Base-by-base conservation (phyloP, 2,329 filamentous ascomycete species). In the Grosmannia clavigera region DNA sequence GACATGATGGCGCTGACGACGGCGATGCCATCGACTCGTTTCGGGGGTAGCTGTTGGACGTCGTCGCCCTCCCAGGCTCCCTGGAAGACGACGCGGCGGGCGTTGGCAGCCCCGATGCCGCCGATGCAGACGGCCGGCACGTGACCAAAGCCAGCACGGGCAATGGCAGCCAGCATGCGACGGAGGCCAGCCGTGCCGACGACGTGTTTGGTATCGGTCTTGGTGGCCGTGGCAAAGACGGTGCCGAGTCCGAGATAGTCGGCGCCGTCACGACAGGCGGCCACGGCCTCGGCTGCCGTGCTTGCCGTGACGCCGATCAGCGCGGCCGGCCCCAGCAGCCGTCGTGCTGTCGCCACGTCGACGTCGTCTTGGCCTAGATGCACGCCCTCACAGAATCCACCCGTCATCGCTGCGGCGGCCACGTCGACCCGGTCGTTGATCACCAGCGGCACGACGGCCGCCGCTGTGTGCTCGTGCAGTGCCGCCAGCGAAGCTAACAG, bases 351-450 rank as follows among this genome's bases (percentile, higher is more conserved):
- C 10, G 73, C 46, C 25, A 64, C 53, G 53, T 55, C 64, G 78
- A 96, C 86, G 71, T 97, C 92, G 79, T 96, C 92, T 75, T 97
- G 92, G 7, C 94, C 94, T 57, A 97, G 82, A 71, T 97, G 94
- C 10, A 96, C 90, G 54, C 94, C 94, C 74, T 96, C 92, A 61
- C 89, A 94, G 14, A 85, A 88, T 52, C 92, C 81, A 19, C 90
- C 90, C 22, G 90, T 78, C n/a, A 91, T 91, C 52, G 92, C 81
- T 16, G 90, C 91, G 22, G 90, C 79, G 10, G 91, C 92, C 31
- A 97, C 89, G 70, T 96, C 92, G 6, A 96, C 82, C 14, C 92
- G 84, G 71, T 97, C 94, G 70, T 97, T 97, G 76, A 97, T 91
- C 59, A 97, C 77, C 61, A 97, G 80, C 35, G 92, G 92, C 3